Evolutionary conservation across 352 stramenopile species (phyloP).

Genomic region (Pythium folliculosum): DNA sequence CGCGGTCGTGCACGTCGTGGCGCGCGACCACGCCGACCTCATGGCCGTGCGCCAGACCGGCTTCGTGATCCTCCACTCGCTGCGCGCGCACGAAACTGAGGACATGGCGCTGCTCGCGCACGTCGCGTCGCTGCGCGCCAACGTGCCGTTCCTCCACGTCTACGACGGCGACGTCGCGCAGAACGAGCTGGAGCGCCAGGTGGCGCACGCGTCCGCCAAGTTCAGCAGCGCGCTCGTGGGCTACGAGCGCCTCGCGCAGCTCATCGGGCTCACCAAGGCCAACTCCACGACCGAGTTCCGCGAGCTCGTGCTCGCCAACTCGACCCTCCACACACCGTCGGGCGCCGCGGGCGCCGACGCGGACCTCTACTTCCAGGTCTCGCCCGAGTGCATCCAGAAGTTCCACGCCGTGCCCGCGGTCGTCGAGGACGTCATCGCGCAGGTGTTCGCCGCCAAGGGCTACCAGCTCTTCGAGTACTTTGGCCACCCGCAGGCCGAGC

Average conservation of each 20-base stretch:
- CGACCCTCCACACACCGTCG: constrained; percentile 41
- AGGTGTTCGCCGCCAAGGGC: constrained; percentile 78
- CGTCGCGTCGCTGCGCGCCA: constrained; percentile 87
- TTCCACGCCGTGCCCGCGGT: constrained; percentile 68
- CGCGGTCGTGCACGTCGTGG: constrained; percentile 90
- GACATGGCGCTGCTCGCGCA: constrained; percentile 92
- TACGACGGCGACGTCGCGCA: constrained; percentile 92
- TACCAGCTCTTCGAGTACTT: constrained; percentile 93
- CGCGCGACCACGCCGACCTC: constrained; percentile 90
- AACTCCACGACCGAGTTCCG: constrained; percentile 55
- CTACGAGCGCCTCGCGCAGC: constrained; percentile 68
- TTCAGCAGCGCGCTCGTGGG: constrained; percentile 66
- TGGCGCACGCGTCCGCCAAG: constrained; percentile 46
- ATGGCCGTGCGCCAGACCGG: constrained; percentile 92
- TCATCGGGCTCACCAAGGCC: constrained; percentile 58
- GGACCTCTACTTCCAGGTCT: constrained; percentile 93
- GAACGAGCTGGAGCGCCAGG: constrained; percentile 71
- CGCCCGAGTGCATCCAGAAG: constrained; percentile 81
- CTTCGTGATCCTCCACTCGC: constrained; percentile 89
- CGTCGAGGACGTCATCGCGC: constrained; percentile 78
- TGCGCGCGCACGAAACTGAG: constrained; percentile 85
- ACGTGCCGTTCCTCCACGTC: constrained; percentile 93
- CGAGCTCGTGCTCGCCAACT: constrained; percentile 63
- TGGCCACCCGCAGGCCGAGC: constrained; percentile 77
- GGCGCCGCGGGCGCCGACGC: constrained; percentile 53